Conservation (phyloP, 768 basidiomycete species). For the Mycena indigotica region DNA sequence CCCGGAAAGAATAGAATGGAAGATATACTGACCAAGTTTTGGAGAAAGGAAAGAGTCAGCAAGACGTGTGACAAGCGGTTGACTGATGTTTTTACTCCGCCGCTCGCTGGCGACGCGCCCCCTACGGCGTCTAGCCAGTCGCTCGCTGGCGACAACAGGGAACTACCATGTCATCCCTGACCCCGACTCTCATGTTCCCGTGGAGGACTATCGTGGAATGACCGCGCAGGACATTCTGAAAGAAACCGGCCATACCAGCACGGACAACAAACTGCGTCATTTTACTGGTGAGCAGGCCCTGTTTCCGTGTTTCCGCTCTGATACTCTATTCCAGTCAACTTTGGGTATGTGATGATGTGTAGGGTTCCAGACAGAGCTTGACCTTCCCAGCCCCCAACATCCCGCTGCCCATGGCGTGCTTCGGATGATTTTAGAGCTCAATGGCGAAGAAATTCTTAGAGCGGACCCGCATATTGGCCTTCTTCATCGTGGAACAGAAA, state of each 20-base stretch:
- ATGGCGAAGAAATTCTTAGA: conserved; percentile 92
- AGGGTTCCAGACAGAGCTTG: conserved; percentile 4
- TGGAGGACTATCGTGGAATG: conserved; percentile 85
- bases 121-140: conserved; percentile 11
- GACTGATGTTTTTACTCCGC: neutral
- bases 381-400: conserved; percentile 80
- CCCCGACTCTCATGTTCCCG: conserved; percentile 38
- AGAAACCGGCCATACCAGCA: conserved; percentile 63
- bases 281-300: conserved; percentile 75
- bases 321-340: conserved; percentile 71
- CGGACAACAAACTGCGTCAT: conserved; percentile 84
- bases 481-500: conserved; percentile 96
- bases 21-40: conserved; percentile 7
- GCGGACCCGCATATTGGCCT: conserved; percentile 95
- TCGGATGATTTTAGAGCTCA: conserved; percentile 94
- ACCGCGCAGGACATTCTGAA: conserved; percentile 77
- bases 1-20: conserved; percentile 27
- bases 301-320: neutral
- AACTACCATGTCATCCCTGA: conserved; percentile 19
- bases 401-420: conserved; percentile 99
- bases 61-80: neutral
- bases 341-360: conserved; percentile 90
- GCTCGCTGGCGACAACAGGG: conserved; percentile 8
- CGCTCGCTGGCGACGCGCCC: conserved; percentile 20
- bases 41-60: neutral